These are phyloP conservation scores for Polytrichum formosum DNA, from an alignment of 225 moss, liverwort and hornwort genomes.

Conservation along the genomic window DNA sequence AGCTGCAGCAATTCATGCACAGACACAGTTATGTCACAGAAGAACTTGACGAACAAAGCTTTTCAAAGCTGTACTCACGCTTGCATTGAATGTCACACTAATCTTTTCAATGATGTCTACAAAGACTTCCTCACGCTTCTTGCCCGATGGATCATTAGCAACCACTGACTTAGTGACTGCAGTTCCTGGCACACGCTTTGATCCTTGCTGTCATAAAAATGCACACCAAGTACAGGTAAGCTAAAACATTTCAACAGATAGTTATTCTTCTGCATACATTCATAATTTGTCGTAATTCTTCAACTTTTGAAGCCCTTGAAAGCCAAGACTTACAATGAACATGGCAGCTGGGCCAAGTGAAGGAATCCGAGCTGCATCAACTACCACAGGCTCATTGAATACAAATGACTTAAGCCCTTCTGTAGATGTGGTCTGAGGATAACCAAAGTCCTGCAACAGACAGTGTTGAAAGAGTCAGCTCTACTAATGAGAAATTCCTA, in stretches of 20 bases:
- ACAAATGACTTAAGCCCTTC: conserved; percentile 96
- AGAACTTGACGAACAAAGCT: not conserved
- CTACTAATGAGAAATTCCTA: too few relatives aligned
- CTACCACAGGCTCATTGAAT: conserved; percentile 96
- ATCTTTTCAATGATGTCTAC: conserved; percentile 99
- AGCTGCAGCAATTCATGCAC: not conserved
- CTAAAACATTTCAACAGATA: not conserved
- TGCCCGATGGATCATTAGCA: conserved; percentile 75
- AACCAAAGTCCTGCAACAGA: conserved; percentile 87
- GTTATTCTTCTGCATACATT: conserved; percentile 9
- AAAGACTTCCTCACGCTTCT: conserved; percentile 96
- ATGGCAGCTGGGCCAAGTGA: conserved; percentile 93
- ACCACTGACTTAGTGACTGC: conserved; percentile 99
- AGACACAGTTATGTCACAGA: not conserved
- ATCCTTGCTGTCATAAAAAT: conserved; percentile 74
- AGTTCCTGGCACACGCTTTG: conserved; percentile 89
- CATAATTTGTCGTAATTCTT: conserved; percentile 1
- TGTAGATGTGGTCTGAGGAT: conserved; percentile 95
- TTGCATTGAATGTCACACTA: conserved; percentile 96
- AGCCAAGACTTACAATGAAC: conserved; percentile 74
- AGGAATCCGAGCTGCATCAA: conserved; percentile 92
- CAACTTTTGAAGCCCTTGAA: conserved; percentile 7
- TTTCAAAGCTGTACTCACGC: conserved; percentile 48
- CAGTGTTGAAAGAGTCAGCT: not conserved
- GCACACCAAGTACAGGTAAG: conserved; percentile 2